Evolutionary conservation across 2,329 filamentous ascomycete species (phyloP).

Genomic region (Phyllosticta citribraziliensis): DNA sequence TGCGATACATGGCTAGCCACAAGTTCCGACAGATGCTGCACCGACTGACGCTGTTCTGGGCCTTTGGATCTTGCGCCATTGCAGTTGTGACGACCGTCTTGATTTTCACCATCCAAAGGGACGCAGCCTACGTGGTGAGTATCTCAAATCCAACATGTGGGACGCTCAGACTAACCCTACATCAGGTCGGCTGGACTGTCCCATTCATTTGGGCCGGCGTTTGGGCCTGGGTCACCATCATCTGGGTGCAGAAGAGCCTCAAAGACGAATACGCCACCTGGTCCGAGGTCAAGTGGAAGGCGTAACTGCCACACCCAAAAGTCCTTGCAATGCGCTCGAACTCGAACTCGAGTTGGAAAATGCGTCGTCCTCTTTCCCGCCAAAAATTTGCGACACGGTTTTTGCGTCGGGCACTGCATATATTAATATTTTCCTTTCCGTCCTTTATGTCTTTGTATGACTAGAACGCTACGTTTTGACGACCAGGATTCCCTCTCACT

Average conservation of each 20-base stretch:
- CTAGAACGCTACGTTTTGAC: neutral
- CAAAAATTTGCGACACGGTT: neutral
- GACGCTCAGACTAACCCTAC: constrained; percentile 12
- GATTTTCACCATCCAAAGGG: constrained; percentile 37
- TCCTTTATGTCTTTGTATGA: neutral
- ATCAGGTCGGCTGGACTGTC: constrained; percentile 36
- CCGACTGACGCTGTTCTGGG: constrained; percentile 44
- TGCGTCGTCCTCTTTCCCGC: neutral
- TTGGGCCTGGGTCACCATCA: constrained; percentile 36
- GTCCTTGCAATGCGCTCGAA: neutral
- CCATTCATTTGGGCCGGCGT: constrained; percentile 42
- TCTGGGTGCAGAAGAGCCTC: constrained; percentile 33
- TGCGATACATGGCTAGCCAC: constrained; percentile 44
- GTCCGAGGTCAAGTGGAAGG: constrained; percentile 29
- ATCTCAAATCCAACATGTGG: neutral
- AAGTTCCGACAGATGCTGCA: constrained; percentile 45
- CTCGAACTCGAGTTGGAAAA: neutral
- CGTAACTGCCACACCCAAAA: constrained; percentile 14
- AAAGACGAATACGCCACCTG: constrained; percentile 26
- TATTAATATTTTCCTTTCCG: neutral
- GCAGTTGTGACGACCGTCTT: constrained; percentile 34
- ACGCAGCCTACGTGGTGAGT: constrained; percentile 40
- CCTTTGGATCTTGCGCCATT: constrained; percentile 33
- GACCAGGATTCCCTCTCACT: neutral
- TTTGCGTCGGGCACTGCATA: neutral